Evolutionary conservation across 2,329 filamentous ascomycete species (phyloP), one percentile per base, ranked within the genome.

Genomic region (Xylariaceae sp.): DNA sequence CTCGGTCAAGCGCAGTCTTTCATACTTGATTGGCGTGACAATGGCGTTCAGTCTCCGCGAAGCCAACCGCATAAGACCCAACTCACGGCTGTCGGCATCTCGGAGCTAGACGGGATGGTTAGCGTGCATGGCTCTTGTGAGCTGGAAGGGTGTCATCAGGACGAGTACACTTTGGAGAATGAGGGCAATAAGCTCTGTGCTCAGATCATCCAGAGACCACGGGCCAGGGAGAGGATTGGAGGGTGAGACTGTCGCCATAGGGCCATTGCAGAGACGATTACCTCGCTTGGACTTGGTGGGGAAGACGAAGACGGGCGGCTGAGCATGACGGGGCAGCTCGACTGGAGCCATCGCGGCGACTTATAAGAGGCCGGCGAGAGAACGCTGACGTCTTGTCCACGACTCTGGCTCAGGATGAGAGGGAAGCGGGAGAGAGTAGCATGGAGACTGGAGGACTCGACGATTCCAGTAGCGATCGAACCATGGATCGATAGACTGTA

Each of bases 11-110:
- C 45, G 45, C 15, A 70, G 35, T 7, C 47, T 52, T 19, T 55
- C 55, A 44, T 68, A 70, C 24, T 53, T 46, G 15, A 68, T 57
- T 1, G 67, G 67, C 9, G 58, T 64, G 24, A 59, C 56, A 25
- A 69, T 58, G 12, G 53, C 51, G 34, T 67, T 50, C 29, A 68
- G 57, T 21, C 58, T 53, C 32, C 45, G 56, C 24, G 60, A 68
- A 15, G 63, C 44, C 31, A 54, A 44, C n/a, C 65, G 61, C 33
- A 53, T 49, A 23, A 44, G 40, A 14, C 50, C 47, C 21, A 67
- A 42, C 10, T 62, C 55, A 17, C 38, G 32, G 9, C 36, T 21
- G 36, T 67, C 60, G 35, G 60, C 47, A 25, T 60, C 56, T 37
- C 55, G 51, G 34, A 68, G 54, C 65, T 69, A 36, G 39, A 21